phyloP scores from a whole-genome alignment of 1,139 yeast genomes.

The Pichia sp. region DNA sequence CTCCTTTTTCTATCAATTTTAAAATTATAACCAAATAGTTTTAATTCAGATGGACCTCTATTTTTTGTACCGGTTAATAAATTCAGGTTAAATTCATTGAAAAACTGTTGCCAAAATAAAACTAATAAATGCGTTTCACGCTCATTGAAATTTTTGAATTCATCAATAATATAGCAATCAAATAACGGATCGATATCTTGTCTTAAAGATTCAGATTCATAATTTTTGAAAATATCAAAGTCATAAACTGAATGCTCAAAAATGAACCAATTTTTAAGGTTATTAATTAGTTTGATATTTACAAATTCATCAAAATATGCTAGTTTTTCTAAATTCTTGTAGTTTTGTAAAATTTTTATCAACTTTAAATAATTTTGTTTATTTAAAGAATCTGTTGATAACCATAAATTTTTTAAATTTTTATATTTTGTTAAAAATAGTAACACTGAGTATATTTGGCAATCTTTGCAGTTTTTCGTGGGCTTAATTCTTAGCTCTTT shows the following conservation, averaged over 20 bases:
- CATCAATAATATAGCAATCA: slow-evolving; percentile 14
- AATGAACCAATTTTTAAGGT: slow-evolving; percentile 23
- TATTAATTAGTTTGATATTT: slow-evolving; percentile 15
- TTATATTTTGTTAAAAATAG: slow-evolving; percentile 9
- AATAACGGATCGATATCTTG: slow-evolving; percentile 19
- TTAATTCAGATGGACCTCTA: slow-evolving; percentile 11
- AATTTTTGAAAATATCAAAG: slow-evolving; percentile 18
- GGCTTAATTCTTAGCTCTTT: slow-evolving; percentile 19
- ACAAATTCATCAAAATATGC: slow-evolving; percentile 23
- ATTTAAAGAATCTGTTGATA: slow-evolving; percentile 19
- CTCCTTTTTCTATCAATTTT: slow-evolving; percentile 13
- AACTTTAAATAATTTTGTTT: slow-evolving; percentile 10
- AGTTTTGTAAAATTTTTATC: slow-evolving; percentile 2
- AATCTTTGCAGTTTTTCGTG: slow-evolving; percentile 22
- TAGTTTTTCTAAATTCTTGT: slow-evolving; percentile 11
- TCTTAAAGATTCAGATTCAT: slow-evolving; percentile 16
- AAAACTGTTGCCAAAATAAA: slow-evolving; percentile 21
- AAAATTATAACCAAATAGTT: slow-evolving; percentile 25
- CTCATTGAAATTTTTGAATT: slow-evolving; percentile 18
- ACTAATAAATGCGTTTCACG: slow-evolving; percentile 17
- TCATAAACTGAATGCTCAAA: slow-evolving; percentile 17
- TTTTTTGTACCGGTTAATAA: slow-evolving; percentile 7
- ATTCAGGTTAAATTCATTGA: slow-evolving; percentile 14
- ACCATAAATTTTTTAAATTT: slow-evolving; percentile 12
- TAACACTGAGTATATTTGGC: slow-evolving; percentile 21